Evolutionary conservation across 2,329 filamentous ascomycete genomes (phyloP).

Genomic region (Arachnopeziza araneosa): DNA sequence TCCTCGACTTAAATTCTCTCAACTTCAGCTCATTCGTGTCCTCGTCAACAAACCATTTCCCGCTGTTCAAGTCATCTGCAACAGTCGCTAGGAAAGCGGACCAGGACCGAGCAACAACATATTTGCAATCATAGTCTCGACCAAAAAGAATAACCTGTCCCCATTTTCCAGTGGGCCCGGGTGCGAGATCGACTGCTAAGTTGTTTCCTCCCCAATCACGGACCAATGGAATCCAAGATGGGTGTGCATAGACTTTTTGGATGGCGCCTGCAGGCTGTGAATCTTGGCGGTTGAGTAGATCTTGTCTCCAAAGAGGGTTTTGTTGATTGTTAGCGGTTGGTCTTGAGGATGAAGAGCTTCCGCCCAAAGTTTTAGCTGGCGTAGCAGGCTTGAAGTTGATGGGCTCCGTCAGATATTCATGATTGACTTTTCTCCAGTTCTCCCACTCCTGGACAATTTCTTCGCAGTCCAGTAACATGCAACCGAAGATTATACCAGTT

Average conservation of each 20-base stretch:
- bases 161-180: constrained; percentile 86
- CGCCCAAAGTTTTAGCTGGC: constrained; percentile 67
- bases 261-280: constrained; percentile 82
- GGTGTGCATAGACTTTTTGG: constrained; percentile 89
- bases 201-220: constrained; percentile 99
- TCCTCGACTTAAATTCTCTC: constrained; percentile 81
- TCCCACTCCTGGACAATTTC: constrained; percentile 98
- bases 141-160: constrained; percentile 96
- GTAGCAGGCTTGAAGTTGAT: constrained; percentile 53
- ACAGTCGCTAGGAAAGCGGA: constrained; percentile 76
- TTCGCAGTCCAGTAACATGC: constrained; percentile 95
- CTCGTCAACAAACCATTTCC: constrained; percentile 89
- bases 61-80: constrained; percentile 84
- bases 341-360: constrained; percentile 58
- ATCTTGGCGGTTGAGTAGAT: constrained; percentile 77
- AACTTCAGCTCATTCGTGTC: constrained; percentile 88
- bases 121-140: constrained; percentile 97
- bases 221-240: constrained; percentile 91
- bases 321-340: constrained; percentile 48
- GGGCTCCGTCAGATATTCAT: constrained; percentile 65
- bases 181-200: constrained; percentile 85
- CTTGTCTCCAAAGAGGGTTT: constrained; percentile 71
- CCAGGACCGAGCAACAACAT: constrained; percentile 92
- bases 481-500: constrained; percentile 87
- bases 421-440: constrained; percentile 91